Evolutionary conservation across 179 eudicot species (phyloP), one percentile per base, ranked within the genome.

Genomic region (Silene noctiflora): DNA sequence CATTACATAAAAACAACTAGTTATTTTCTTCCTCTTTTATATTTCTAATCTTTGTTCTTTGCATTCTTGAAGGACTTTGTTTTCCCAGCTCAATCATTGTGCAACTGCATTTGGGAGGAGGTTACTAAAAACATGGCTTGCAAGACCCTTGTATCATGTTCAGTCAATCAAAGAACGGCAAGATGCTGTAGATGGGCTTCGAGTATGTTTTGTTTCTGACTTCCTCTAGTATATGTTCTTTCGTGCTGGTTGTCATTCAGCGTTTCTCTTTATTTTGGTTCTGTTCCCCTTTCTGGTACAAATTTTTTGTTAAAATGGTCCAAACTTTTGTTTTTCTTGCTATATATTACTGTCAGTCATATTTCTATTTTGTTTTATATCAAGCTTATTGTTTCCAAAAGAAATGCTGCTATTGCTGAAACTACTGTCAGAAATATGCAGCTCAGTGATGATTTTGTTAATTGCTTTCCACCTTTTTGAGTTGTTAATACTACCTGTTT

Each of bases 61-160:
- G 44, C 44, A 17, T 71, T 81, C 68, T 17, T 83, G 81, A 79
- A 94, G 93, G 87, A 91, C 96, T 76, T 68, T 95, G 58, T 93
- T 88, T 84, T 86, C 91, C 29, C 98, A 90, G 75, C 78, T 95
- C 76, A 95, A 95, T 77, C 92, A 93, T 78, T 95, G 98, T 73
- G 83, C 81, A 74, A 95, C 99, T 58, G 90, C 97, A 44, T 93
- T 86, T 82, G 99, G 99, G 76, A 93, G 91, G 88, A 88, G 98
- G 79, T 80, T 96, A 79, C 96, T 96, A 0, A 93, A 86, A 83
- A 27, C 90, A 75, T 96, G 99, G 99, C 88, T 96, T 72, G 98
- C 99, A 53, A 91, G 98, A 77, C 99, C 99, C 74, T 76, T 93
- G 27, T 96, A 88, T 86, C 83, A 87, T 73, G 72, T 80, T 60